phyloP scores from a whole-genome alignment of 805 yeast genomes.

The Schizosaccharomyces cryophilus region DNA sequence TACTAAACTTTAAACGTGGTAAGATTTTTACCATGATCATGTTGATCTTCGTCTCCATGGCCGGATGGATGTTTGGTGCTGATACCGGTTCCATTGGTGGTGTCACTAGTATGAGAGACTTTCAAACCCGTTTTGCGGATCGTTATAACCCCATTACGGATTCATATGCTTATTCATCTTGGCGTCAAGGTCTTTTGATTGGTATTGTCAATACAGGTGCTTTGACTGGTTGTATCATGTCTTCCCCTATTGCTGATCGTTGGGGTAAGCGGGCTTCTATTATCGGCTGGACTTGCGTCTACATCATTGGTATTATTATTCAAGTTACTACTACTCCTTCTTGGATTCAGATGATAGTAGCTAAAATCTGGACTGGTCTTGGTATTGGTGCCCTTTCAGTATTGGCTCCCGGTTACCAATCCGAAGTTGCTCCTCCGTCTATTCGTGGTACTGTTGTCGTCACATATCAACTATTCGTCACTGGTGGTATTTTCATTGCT shows the following conservation, averaged over 20 bases:
- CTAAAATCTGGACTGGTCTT: slow-evolving; percentile 31
- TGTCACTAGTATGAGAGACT: slow-evolving; percentile 2
- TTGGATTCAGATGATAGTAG: slow-evolving; percentile 15
- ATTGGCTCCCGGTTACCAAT: slow-evolving; percentile 51
- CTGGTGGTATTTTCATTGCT: slow-evolving; percentile 49
- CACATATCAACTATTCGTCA: slow-evolving; percentile 46
- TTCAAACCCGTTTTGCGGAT: neutral
- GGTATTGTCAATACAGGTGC: slow-evolving; percentile 5
- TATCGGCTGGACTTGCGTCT: slow-evolving; percentile 1
- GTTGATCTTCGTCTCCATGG: slow-evolving; percentile 3
- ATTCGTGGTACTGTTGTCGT: slow-evolving; percentile 57
- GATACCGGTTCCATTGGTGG: slow-evolving; percentile 5
- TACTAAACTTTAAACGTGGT: neutral
- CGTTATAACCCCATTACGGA: neutral
- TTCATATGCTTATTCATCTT: neutral
- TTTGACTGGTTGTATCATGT: slow-evolving; percentile 4
- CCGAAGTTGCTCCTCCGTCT: slow-evolving; percentile 55
- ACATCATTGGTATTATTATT: slow-evolving; percentile 4
- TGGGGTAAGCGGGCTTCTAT: slow-evolving; percentile 2
- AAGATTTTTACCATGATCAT: slow-evolving; percentile 1
- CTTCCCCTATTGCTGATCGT: slow-evolving; percentile 5
- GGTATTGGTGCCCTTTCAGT: slow-evolving; percentile 62
- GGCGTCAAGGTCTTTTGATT: slow-evolving; percentile 3
- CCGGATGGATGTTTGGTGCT: slow-evolving; percentile 4
- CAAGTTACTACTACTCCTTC: slow-evolving; percentile 5